Percentiles rank a stretch among this genome's conserved stretches.
These are phyloP conservation scores for Brassica juncea DNA, from an alignment of 345 rosid genomes.

Conservation along the genomic window DNA sequence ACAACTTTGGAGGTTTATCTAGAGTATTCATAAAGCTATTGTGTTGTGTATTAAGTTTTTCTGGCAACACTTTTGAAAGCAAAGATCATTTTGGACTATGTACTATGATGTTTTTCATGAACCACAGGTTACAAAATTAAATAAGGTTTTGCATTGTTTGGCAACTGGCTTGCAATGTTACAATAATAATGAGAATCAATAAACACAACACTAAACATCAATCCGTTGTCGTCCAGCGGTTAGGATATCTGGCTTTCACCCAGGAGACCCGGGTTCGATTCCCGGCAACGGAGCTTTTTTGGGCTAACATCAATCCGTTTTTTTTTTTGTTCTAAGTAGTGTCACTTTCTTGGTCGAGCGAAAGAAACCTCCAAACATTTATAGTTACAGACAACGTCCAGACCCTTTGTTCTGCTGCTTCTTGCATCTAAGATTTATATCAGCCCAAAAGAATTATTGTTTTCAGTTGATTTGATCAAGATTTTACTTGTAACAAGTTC, in stretches of 20 bases:
- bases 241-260: conserved; percentile 78
- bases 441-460: no score
- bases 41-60: neutral
- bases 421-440: no score
- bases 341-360: no score
- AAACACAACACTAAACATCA: neutral
- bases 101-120: neutral
- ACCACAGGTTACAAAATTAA: neutral
- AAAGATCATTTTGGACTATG: neutral
- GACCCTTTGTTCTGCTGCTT: no score
- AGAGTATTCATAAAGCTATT: neutral
- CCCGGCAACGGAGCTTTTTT: conserved; percentile 61
- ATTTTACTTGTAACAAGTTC: no score
- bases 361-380: neutral
- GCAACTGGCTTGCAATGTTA: neutral
- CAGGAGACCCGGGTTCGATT: conserved; percentile 98
- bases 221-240: neutral
- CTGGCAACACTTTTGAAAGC: neutral
- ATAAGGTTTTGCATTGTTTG: neutral
- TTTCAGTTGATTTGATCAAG: no score
- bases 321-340: neutral
- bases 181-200: no score
- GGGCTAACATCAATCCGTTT: neutral
- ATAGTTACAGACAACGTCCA: no score
- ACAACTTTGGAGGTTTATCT: neutral